Percentiles rank a stretch among this genome's conserved stretches.
phyloP scores from a whole-genome alignment of 192 early-diverging fungal genomes.

The Coemansia sp. region DNA sequence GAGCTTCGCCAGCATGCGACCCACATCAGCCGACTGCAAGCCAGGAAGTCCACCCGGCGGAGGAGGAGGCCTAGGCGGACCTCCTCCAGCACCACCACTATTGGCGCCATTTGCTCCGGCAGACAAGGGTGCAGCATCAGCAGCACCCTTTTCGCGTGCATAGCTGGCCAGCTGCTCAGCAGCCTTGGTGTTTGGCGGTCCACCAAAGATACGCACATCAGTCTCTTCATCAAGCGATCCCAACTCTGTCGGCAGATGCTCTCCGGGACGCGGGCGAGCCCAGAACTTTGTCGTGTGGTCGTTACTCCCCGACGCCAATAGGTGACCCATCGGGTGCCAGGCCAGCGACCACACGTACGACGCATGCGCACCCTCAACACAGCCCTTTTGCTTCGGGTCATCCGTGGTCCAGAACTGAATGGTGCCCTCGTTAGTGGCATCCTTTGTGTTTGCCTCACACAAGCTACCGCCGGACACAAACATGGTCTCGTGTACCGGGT shows the following conservation, averaged over 20 bases:
- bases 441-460: constrained; percentile 54
- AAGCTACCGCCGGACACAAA: constrained; percentile 84
- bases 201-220: constrained; percentile 34
- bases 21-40: constrained; percentile 25
- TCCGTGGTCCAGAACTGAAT: constrained; percentile 78
- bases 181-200: constrained; percentile 12
- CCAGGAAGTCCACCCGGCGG: constrained; percentile 9
- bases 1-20: constrained; percentile 39
- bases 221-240: constrained; percentile 14
- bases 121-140: not conserved
- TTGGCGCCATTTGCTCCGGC: not conserved
- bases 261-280: constrained; percentile 88
- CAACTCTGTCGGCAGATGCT: constrained; percentile 40
- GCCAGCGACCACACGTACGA: constrained; percentile 92
- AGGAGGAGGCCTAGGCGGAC: not conserved
- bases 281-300: constrained; percentile 96
- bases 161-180: constrained; percentile 16
- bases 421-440: constrained; percentile 55
- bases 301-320: constrained; percentile 90
- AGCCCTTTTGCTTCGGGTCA: constrained; percentile 38
- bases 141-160: not conserved
- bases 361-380: constrained; percentile 78
- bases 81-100: not conserved
- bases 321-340: constrained; percentile 96
- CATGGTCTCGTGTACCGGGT: constrained; percentile 87